Percentiles rank a stretch among this genome's conserved stretches.
Evolutionary conservation across 2,329 filamentous ascomycete genomes (phyloP).

Genomic region (Nemania sp.): DNA sequence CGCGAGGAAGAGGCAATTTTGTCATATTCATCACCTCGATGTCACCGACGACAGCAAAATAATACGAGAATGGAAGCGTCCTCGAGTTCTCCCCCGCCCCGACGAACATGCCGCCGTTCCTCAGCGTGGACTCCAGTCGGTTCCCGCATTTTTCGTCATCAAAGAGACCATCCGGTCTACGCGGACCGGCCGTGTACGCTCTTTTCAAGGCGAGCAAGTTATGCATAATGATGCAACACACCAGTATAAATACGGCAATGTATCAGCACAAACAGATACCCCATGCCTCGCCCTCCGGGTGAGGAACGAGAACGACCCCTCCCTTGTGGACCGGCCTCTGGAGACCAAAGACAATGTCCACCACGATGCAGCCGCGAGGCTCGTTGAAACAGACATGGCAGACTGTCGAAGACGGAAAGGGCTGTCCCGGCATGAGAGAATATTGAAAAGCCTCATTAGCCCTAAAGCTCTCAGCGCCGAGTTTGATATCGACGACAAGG

Average conservation of each 20-base stretch:
- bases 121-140: conserved; percentile 27
- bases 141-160: conserved; percentile 42
- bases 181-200: conserved; percentile 28
- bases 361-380: conserved; percentile 54
- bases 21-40: conserved; percentile 42
- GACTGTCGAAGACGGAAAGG: conserved; percentile 50
- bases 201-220: conserved; percentile 37
- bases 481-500: conserved; percentile 60
- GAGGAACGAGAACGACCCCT: conserved; percentile 20
- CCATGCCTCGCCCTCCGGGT: conserved; percentile 27
- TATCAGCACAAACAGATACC: conserved; percentile 16
- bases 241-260: conserved; percentile 24
- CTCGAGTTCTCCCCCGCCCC: conserved; percentile 31
- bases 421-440: conserved; percentile 60
- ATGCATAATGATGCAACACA: conserved; percentile 30
- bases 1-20: conserved; percentile 47
- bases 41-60: conserved; percentile 42
- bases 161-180: conserved; percentile 33
- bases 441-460: conserved; percentile 61
- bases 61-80: conserved; percentile 43
- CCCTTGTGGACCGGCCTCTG: conserved; percentile 39
- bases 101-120: conserved; percentile 23
- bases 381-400: conserved; percentile 55
- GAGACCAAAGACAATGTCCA: conserved; percentile 49
- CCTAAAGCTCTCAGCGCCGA: conserved; percentile 52